These are phyloP conservation scores for Lentinula aciculospora DNA, from an alignment of 768 basidiomycete genomes.

Conservation along the genomic window DNA sequence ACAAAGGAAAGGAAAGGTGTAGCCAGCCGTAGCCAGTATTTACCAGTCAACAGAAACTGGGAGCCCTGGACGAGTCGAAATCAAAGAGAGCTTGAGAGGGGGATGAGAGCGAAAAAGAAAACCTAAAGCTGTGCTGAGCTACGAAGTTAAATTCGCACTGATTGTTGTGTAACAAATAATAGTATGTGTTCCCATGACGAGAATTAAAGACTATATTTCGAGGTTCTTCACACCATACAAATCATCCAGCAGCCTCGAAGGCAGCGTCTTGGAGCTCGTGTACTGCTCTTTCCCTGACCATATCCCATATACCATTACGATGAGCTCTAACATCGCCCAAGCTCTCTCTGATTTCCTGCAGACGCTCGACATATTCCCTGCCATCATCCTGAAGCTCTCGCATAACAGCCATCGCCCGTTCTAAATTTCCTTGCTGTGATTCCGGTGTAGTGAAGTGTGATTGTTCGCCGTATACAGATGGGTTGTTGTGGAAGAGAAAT, in stretches of 20 bases:
- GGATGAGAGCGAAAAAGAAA: no score
- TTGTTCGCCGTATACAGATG: slow-evolving; percentile 42
- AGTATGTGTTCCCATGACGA: no score
- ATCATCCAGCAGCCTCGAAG: slow-evolving; percentile 20
- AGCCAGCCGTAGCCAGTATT: background rate
- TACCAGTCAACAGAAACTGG: background rate
- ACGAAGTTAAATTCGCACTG: no score
- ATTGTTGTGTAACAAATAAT: no score
- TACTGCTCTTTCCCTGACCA: slow-evolving; percentile 69
- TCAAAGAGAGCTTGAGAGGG: no score
- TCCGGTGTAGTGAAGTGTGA: slow-evolving; percentile 63
- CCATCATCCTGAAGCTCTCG: slow-evolving; percentile 85
- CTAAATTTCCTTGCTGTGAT: slow-evolving; percentile 62
- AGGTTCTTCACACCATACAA: no score
- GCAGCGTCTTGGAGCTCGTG: slow-evolving; percentile 71
- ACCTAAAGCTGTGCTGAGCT: no score
- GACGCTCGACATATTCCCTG: slow-evolving; percentile 78
- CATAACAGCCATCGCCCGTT: slow-evolving; percentile 67
- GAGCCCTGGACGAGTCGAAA: background rate
- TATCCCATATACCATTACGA: slow-evolving; percentile 69
- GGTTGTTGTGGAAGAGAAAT: slow-evolving; percentile 50
- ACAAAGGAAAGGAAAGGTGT: background rate
- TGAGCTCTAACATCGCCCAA: slow-evolving; percentile 71
- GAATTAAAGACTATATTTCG: no score
- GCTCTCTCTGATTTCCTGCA: slow-evolving; percentile 79